Percentiles rank a stretch among this genome's conserved stretches.
Conservation (phyloP, 768 basidiomycete genomes). For the Mycena floridula region DNA sequence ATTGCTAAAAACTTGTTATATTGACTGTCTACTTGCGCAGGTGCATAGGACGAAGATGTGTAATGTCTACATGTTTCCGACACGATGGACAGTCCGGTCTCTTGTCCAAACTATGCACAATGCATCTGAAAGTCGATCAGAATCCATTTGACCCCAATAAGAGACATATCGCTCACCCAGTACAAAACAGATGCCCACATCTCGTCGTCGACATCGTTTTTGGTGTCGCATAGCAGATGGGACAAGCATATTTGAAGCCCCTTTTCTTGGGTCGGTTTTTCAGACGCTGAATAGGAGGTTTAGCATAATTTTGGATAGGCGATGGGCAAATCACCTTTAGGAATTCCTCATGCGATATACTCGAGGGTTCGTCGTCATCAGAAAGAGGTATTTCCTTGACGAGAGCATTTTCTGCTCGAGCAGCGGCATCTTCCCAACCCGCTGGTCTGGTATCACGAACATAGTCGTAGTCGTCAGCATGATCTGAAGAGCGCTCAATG, state of each 20-base stretch:
- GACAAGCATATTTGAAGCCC: neutral
- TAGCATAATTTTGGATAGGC: neutral
- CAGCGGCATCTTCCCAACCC: neutral
- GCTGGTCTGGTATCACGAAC: neutral
- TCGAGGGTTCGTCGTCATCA: neutral
- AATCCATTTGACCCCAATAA: neutral
- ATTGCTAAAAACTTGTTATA: neutral
- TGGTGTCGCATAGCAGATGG: neutral
- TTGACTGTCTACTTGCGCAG: too few relatives aligned
- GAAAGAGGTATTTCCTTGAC: neutral
- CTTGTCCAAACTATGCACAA: neutral
- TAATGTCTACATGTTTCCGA: neutral
- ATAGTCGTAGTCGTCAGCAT: neutral
- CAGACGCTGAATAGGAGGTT: neutral
- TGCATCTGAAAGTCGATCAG: neutral
- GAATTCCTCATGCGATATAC: neutral
- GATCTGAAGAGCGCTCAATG: neutral
- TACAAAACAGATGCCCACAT: neutral
- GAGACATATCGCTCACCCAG: neutral
- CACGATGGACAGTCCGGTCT: neutral
- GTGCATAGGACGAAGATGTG: neutral
- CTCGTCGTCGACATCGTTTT: neutral
- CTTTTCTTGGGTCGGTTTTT: neutral
- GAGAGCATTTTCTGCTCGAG: neutral
- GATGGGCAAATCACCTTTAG: neutral